These are phyloP conservation scores for Panicum virgatum DNA, from an alignment of 202 grass and related monocot genomes.

Conservation along the genomic window DNA sequence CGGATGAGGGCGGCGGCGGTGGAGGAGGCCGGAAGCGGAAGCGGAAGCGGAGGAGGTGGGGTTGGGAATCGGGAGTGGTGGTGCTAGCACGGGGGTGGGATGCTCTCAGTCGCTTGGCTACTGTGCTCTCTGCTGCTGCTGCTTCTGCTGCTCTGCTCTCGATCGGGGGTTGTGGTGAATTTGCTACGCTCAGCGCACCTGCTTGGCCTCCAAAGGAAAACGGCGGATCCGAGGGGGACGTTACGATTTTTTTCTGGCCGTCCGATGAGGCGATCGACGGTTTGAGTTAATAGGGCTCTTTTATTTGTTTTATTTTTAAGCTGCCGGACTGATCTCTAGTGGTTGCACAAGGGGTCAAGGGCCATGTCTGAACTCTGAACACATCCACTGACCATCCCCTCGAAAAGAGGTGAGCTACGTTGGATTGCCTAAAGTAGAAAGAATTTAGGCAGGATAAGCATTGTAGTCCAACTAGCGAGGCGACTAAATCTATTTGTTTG, in stretches of 20 bases:
- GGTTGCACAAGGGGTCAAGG: not conserved
- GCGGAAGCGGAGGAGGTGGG: not conserved
- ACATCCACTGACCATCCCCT: not conserved
- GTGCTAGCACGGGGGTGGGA: slow-evolving; percentile 21
- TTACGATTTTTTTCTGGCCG: not conserved
- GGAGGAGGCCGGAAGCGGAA: not conserved
- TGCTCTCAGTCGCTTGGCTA: slow-evolving; percentile 38
- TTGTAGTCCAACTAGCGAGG: not conserved
- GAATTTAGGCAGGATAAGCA: not conserved
- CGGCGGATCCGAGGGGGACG: not conserved
- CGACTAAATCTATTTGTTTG: not conserved
- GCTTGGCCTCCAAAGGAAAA: slow-evolving; percentile 14
- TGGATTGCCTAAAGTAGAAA: slow-evolving; percentile 16
- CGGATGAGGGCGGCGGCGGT: not conserved
- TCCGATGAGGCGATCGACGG: slow-evolving; percentile 14
- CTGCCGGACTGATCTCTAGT: not conserved
- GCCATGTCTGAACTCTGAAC: not conserved
- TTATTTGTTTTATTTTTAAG: not conserved
- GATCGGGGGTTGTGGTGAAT: slow-evolving; percentile 26
- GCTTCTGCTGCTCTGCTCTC: slow-evolving; percentile 1
- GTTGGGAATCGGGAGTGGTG: slow-evolving; percentile 17
- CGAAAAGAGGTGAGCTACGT: not conserved
- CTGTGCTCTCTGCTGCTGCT: slow-evolving; percentile 20
- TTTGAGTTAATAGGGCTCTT: not conserved
- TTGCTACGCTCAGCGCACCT: slow-evolving; percentile 26